A percentile compares a stretch with the other conserved stretches of the same genome.
These are phyloP conservation scores for Claviceps sp. DNA, from an alignment of 2,329 filamentous ascomycete species.

Conservation along the genomic window DNA sequence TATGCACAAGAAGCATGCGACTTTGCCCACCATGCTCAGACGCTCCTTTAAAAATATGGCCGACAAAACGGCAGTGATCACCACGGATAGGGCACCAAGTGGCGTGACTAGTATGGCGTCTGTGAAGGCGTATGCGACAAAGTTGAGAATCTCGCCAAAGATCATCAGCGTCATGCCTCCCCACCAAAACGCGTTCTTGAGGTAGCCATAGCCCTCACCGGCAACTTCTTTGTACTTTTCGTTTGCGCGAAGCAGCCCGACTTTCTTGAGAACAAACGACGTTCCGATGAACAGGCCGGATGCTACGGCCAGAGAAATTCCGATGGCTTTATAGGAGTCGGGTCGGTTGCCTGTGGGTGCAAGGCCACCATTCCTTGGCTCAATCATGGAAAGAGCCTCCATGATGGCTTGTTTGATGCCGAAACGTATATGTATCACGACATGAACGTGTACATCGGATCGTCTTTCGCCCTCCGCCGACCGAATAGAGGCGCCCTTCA, in stretches of 20 bases:
- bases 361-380: neutral
- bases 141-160: constrained; percentile 90
- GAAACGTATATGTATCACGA: neutral
- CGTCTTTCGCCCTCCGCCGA: neutral
- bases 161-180: constrained; percentile 94
- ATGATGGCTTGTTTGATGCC: neutral
- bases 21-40: constrained; percentile 88
- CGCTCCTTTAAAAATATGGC: constrained; percentile 94
- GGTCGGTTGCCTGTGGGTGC: neutral
- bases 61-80: constrained; percentile 80
- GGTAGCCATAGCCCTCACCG: constrained; percentile 91
- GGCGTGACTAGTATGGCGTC: constrained; percentile 93
- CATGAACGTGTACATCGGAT: neutral
- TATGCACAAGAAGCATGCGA: constrained; percentile 91
- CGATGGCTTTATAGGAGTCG: constrained; percentile 64
- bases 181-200: constrained; percentile 96
- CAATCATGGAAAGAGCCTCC: neutral
- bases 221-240: constrained; percentile 93
- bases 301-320: constrained; percentile 70
- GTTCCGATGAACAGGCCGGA: constrained; percentile 88
- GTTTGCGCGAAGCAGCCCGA: constrained; percentile 81
- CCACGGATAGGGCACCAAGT: constrained; percentile 79
- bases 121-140: constrained; percentile 91
- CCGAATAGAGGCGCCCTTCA: neutral
- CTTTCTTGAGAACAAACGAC: constrained; percentile 93